These are phyloP conservation scores for Aegilops speltoides DNA, from an alignment of 176 grass and related monocot species.

Conservation along the genomic window DNA sequence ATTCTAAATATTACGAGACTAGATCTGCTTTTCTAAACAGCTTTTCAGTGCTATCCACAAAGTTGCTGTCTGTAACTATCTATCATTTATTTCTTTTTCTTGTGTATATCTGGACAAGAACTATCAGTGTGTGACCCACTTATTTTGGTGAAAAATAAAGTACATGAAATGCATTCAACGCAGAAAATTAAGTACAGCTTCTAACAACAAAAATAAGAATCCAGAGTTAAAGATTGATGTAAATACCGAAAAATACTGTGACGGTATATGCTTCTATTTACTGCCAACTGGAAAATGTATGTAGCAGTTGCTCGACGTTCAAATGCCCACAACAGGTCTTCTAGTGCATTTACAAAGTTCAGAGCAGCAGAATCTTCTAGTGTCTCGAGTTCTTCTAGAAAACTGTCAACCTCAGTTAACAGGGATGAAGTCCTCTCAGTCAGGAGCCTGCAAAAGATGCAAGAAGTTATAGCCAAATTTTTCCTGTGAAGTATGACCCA, in stretches of 20 bases:
- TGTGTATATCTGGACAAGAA: constrained; percentile 10
- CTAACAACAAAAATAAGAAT: background rate
- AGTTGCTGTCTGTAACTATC: background rate
- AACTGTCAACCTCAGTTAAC: constrained; percentile 51
- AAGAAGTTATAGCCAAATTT: constrained; percentile 22
- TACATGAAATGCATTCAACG: background rate
- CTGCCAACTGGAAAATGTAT: constrained; percentile 88
- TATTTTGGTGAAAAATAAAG: background rate
- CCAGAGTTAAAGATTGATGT: constrained; percentile 5
- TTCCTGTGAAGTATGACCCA: background rate
- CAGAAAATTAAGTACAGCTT: background rate
- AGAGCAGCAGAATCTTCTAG: constrained; percentile 72
- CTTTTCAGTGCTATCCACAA: background rate
- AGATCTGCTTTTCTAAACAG: background rate
- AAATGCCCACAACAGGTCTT: constrained; percentile 91
- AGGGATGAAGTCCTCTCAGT: constrained; percentile 53
- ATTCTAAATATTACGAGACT: constrained; percentile 12
- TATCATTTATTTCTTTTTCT: background rate
- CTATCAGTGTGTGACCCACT: constrained; percentile 1
- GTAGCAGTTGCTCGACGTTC: constrained; percentile 80
- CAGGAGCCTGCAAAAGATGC: constrained; percentile 62
- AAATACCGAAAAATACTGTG: constrained; percentile 79
- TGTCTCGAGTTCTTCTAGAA: constrained; percentile 50
- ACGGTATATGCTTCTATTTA: constrained; percentile 67
- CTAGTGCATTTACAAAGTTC: constrained; percentile 96